Conservation (phyloP, 805 yeast species). For the Ogataea paraovalis region DNA sequence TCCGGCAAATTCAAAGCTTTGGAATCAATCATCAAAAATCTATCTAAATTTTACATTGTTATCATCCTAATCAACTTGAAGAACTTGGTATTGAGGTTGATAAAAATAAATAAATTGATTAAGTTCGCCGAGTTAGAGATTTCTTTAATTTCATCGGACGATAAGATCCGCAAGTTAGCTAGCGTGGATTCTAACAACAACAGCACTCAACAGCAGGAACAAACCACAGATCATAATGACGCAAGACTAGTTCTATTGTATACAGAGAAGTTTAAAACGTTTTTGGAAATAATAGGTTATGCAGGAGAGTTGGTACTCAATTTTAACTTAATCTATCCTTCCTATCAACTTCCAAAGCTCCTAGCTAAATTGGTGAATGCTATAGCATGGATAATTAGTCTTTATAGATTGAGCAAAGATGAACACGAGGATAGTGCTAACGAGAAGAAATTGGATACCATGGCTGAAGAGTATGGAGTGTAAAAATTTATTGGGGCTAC, state of each 20-base stretch:
- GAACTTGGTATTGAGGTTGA: slow-evolving; percentile 19
- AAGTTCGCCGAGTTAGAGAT: slow-evolving; percentile 21
- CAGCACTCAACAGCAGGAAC: neutral
- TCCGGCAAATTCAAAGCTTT: slow-evolving; percentile 11
- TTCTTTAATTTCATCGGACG: slow-evolving; percentile 9
- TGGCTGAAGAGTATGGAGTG: slow-evolving; percentile 1
- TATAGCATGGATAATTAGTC: slow-evolving; percentile 28
- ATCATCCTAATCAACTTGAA: slow-evolving; percentile 28
- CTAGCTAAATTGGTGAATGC: slow-evolving; percentile 20
- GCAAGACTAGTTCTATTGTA: slow-evolving; percentile 19
- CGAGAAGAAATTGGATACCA: slow-evolving; percentile 6
- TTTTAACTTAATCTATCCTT: slow-evolving; percentile 21
- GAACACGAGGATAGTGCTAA: slow-evolving; percentile 18
- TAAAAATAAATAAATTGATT: slow-evolving; percentile 22
- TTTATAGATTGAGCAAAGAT: slow-evolving; percentile 27
- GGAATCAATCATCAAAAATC: slow-evolving; percentile 16
- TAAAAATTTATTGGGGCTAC: no score
- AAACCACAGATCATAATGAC: slow-evolving; percentile 7
- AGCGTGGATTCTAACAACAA: neutral
- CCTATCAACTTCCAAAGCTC: slow-evolving; percentile 19
- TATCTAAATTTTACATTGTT: slow-evolving; percentile 27
- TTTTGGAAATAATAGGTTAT: slow-evolving; percentile 28
- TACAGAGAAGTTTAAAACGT: slow-evolving; percentile 22
- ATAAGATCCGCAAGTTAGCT: slow-evolving; percentile 1
- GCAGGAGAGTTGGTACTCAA: slow-evolving; percentile 29